These are phyloP conservation scores for Chalciporus sphaerocephalus DNA, from an alignment of 768 basidiomycete species.

Conservation along the genomic window DNA sequence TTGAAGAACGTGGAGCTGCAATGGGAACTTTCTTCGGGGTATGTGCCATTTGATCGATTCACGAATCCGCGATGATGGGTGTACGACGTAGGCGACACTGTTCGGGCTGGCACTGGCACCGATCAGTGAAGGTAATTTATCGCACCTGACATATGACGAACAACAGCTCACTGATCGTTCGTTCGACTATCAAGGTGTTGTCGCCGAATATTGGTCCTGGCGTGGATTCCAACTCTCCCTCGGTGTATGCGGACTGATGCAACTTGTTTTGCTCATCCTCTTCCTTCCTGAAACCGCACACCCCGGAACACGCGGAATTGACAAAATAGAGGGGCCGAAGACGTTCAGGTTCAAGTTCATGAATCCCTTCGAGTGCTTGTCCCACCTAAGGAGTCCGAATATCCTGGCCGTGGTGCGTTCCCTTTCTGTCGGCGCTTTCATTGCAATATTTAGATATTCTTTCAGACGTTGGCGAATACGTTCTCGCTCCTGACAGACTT, in stretches of 20 bases:
- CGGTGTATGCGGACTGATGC: constrained; percentile 37
- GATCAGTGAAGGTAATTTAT: constrained; percentile 44
- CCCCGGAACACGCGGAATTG: constrained; percentile 52
- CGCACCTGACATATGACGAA: background rate
- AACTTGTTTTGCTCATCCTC: constrained; percentile 37
- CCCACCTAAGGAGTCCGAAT: constrained; percentile 56
- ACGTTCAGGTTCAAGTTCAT: constrained; percentile 39
- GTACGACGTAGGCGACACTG: constrained; percentile 37
- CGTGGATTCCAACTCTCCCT: constrained; percentile 51
- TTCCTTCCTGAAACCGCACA: constrained; percentile 68
- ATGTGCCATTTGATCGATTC: constrained; percentile 7
- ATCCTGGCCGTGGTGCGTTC: constrained; percentile 48
- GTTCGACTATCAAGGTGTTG: constrained; percentile 33
- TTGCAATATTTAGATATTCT: constrained; percentile 30
- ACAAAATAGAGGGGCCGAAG: constrained; percentile 33
- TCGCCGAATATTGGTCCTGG: constrained; percentile 64
- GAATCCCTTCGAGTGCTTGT: constrained; percentile 55
- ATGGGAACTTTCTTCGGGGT: constrained; percentile 59
- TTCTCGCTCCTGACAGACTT: constrained; percentile 26
- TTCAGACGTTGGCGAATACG: constrained; percentile 41
- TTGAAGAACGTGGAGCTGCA: constrained; percentile 58
- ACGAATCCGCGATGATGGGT: background rate
- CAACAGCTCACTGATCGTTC: background rate
- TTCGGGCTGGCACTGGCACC: constrained; percentile 63
- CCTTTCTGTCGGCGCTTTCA: constrained; percentile 3